Evolutionary conservation across 208 protist species (phyloP).

Genomic region (Leptomonas seymouri): DNA sequence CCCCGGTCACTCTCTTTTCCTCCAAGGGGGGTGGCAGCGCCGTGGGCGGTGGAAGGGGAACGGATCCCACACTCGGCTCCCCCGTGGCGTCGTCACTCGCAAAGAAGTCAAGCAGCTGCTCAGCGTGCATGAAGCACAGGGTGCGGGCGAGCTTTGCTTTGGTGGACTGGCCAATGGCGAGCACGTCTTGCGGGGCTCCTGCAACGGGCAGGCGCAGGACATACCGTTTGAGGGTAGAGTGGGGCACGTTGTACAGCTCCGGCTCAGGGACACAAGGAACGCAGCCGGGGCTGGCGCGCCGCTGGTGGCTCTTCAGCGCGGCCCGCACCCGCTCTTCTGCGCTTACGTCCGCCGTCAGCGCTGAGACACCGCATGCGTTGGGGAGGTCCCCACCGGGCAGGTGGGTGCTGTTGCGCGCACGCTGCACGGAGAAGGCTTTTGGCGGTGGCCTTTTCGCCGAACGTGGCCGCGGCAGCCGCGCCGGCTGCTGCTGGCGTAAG

Average conservation of each 20-base stretch:
- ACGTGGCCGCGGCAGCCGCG: too few species aligned
- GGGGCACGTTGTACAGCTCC: constrained; percentile 38
- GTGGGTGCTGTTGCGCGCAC: neutral
- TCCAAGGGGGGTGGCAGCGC: constrained; percentile 19
- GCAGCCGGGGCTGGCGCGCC: constrained; percentile 8
- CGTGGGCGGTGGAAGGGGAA: neutral
- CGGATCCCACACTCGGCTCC: neutral
- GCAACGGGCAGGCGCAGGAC: constrained; percentile 44
- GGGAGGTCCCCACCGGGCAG: constrained; percentile 26
- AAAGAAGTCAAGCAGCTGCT: constrained; percentile 70
- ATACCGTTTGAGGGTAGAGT: constrained; percentile 47
- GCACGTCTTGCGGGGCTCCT: constrained; percentile 15
- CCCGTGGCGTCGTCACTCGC: constrained; percentile 10
- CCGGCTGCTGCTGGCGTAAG: constrained; percentile 1
- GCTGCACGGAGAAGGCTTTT: neutral
- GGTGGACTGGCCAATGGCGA: constrained; percentile 63
- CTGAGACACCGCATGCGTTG: constrained; percentile 23
- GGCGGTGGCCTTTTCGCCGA: neutral
- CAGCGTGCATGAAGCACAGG: constrained; percentile 83
- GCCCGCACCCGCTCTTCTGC: constrained; percentile 43
- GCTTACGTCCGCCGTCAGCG: constrained; percentile 22
- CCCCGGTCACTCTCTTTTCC: constrained; percentile 7
- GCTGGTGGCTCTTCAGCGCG: constrained; percentile 35
- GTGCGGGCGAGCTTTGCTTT: constrained; percentile 49
- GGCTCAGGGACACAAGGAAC: neutral